These are phyloP conservation scores for Prunus salicina DNA, from an alignment of 306 rosid species.

Conservation along the genomic window DNA sequence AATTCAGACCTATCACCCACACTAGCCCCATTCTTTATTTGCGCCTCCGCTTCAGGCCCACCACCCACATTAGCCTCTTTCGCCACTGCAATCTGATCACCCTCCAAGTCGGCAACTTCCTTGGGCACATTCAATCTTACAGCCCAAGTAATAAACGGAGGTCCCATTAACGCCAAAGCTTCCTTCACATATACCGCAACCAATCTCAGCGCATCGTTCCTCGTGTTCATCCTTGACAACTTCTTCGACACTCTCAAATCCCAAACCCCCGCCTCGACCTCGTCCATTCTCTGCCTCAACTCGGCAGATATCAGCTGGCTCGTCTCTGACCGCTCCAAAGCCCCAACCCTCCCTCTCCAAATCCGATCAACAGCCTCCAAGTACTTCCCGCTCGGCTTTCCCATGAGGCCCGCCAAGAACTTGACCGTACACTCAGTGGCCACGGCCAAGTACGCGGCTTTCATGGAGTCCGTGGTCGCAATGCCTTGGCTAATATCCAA, in stretches of 20 bases:
- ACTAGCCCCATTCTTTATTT: not conserved
- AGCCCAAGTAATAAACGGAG: slow-evolving; percentile 40
- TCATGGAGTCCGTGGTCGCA: slow-evolving; percentile 31
- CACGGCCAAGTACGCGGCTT: slow-evolving; percentile 61
- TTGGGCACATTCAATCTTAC: slow-evolving; percentile 16
- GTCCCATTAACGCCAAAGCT: slow-evolving; percentile 57
- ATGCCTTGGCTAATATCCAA: slow-evolving; percentile 30
- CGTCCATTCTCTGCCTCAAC: slow-evolving; percentile 39
- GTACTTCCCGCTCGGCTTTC: slow-evolving; percentile 36
- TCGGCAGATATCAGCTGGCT: slow-evolving; percentile 38
- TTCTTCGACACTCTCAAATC: slow-evolving; percentile 40
- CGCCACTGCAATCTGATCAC: not conserved
- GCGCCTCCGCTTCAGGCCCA: not conserved
- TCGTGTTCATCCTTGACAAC: slow-evolving; percentile 40
- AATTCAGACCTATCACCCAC: not conserved
- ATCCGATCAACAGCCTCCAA: slow-evolving; percentile 46
- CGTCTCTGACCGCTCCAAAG: slow-evolving; percentile 20
- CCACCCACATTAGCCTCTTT: not conserved
- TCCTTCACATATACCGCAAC: slow-evolving; percentile 46
- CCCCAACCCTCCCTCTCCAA: slow-evolving; percentile 54
- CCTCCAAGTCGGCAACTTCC: not conserved
- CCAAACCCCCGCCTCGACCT: slow-evolving; percentile 57
- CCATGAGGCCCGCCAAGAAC: slow-evolving; percentile 30
- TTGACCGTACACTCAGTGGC: slow-evolving; percentile 72
- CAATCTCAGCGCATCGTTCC: slow-evolving; percentile 46